These are phyloP conservation scores for Sechiopsis laciniata DNA, from an alignment of 306 rosid genomes.

Conservation along the genomic window DNA sequence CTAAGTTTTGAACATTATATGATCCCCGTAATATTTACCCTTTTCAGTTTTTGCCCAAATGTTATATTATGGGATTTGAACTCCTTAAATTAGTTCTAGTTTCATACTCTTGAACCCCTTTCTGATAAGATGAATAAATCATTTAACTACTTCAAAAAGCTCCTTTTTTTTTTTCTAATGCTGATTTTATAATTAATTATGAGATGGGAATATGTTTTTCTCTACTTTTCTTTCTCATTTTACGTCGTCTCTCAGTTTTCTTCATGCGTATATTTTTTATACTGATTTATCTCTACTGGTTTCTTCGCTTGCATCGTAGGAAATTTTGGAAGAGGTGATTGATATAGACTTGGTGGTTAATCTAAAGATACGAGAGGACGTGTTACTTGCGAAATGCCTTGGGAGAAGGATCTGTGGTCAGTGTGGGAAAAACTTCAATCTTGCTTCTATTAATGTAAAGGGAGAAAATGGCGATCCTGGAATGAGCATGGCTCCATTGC, in stretches of 20 bases:
- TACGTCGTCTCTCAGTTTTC: background rate
- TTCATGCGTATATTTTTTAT: background rate
- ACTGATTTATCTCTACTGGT: background rate
- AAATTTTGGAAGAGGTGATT: slow-evolving; percentile 76
- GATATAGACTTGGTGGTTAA: slow-evolving; percentile 88
- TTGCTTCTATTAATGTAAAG: slow-evolving; percentile 70
- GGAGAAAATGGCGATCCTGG: slow-evolving; percentile 63
- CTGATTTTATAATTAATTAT: background rate
- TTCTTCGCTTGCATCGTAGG: slow-evolving; percentile 37
- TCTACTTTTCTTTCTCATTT: slow-evolving; percentile 11
- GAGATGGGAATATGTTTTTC: background rate
- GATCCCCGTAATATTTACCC: background rate
- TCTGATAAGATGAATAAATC: background rate
- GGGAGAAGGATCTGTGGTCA: slow-evolving; percentile 84
- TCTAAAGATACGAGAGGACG: slow-evolving; percentile 83
- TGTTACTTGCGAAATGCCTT: slow-evolving; percentile 82
- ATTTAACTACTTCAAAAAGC: background rate
- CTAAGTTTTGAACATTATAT: background rate
- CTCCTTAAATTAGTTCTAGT: background rate
- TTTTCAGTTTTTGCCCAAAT: background rate
- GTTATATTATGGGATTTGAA: background rate
- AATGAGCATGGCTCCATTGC: slow-evolving; percentile 86
- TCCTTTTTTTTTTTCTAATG: background rate
- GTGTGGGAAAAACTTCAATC: slow-evolving; percentile 75
- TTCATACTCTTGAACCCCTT: background rate